Percentiles rank a stretch among this genome's conserved stretches.
These are phyloP conservation scores for Cryptococcus sp. DNA, from an alignment of 1,284 basidiomycete species.

Conservation along the genomic window DNA sequence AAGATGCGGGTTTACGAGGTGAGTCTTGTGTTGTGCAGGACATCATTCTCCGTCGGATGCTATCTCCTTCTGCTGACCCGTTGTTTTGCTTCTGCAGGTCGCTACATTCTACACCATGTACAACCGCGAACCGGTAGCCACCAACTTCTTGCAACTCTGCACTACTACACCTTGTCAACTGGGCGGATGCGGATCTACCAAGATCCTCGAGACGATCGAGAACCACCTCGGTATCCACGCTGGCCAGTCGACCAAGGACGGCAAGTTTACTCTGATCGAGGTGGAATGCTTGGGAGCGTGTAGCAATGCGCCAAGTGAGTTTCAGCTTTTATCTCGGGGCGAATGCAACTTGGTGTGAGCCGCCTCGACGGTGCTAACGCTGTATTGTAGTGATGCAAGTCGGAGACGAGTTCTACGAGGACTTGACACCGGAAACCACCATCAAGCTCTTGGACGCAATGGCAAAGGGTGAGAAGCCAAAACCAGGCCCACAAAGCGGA, in stretches of 20 bases:
- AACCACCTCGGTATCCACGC: conserved; percentile 79
- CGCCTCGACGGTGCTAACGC: not conserved
- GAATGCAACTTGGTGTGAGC: not conserved
- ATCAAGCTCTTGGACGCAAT: conserved; percentile 85
- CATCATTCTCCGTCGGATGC: too few species aligned
- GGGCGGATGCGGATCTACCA: conserved; percentile 76
- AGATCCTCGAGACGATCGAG: conserved; percentile 84
- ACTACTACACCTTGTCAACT: conserved; percentile 99
- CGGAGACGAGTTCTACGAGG: conserved; percentile 98
- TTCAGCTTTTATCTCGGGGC: not conserved
- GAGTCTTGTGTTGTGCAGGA: conserved; percentile 16
- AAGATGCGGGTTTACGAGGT: conserved; percentile 97
- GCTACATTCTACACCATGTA: conserved; percentile 99
- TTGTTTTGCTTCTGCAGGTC: conserved; percentile 56
- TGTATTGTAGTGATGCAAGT: conserved; percentile 74
- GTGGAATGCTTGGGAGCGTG: conserved; percentile 99
- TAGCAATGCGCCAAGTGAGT: conserved; percentile 86
- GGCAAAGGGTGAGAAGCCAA: conserved; percentile 79
- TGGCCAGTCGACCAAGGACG: conserved; percentile 90
- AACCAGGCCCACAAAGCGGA: conserved; percentile 86
- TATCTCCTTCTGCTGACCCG: not conserved
- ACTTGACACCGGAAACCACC: conserved; percentile 88
- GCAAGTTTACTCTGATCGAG: conserved; percentile 96
- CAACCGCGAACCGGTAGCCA: conserved; percentile 92
- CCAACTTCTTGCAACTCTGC: conserved; percentile 96